A percentile compares a stretch with the other conserved stretches of the same genome.
Evolutionary conservation across 2,329 filamentous ascomycete species (phyloP).

Genomic region (Rasamsonia emersonii): DNA sequence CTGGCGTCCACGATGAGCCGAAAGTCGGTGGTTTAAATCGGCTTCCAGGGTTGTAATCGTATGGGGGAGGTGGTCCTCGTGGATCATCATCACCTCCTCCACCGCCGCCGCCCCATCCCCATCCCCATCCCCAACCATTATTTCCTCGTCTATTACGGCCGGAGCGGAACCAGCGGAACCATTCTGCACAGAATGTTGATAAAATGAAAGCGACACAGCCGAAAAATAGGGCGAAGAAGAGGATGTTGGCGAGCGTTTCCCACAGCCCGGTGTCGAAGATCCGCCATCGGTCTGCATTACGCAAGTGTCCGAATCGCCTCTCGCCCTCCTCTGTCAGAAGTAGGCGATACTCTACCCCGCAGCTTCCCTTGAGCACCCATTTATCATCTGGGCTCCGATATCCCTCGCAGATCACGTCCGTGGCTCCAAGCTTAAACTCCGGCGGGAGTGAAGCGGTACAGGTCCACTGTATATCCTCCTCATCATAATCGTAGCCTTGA

Average conservation of each 20-base stretch:
- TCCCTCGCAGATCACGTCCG: constrained; percentile 88
- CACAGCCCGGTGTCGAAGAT: neutral
- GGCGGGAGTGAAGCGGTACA: constrained; percentile 59
- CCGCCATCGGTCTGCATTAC: constrained; percentile 14
- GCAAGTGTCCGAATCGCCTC: constrained; percentile 54
- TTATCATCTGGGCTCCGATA: constrained; percentile 68
- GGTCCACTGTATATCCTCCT: constrained; percentile 82
- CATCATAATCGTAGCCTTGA: constrained; percentile 67
- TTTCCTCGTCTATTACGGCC: constrained; percentile 18
- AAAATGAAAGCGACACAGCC: constrained; percentile 17
- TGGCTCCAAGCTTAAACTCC: constrained; percentile 68
- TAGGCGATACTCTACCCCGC: constrained; percentile 82
- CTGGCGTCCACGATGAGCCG: constrained; percentile 33
- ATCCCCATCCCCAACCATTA: constrained; percentile 14
- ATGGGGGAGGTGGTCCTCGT: constrained; percentile 33
- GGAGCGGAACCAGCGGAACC: constrained; percentile 14
- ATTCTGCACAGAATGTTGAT: constrained; percentile 15
- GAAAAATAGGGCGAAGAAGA: constrained; percentile 24
- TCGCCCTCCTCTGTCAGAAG: constrained; percentile 70
- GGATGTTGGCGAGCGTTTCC: constrained; percentile 15
- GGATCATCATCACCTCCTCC: constrained; percentile 27
- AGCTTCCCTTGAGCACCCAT: constrained; percentile 84
- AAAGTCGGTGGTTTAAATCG: constrained; percentile 10
- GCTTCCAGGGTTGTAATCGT: constrained; percentile 21
- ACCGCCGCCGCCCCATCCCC: constrained; percentile 26